Conservation (phyloP, 805 yeast genomes). For the Spathaspora gorwiae region DNA sequence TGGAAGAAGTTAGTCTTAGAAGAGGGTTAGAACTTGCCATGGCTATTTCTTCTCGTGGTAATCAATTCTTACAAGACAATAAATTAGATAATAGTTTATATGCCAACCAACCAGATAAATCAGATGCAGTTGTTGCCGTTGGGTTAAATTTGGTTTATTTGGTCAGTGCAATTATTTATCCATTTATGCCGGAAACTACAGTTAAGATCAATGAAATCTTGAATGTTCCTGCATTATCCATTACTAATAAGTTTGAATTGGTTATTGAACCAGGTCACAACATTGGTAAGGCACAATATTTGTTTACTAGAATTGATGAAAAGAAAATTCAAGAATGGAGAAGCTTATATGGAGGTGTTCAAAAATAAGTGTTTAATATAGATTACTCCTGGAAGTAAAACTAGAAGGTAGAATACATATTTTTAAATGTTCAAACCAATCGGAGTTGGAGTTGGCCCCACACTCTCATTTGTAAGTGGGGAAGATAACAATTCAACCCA, state of each 20-base stretch:
- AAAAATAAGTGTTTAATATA: conserved; percentile 15
- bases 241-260: conserved; percentile 70
- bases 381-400: too few species aligned
- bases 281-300: conserved; percentile 85
- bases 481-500: too few species aligned
- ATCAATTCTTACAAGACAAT: conserved; percentile 92
- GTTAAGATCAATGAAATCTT: conserved; percentile 68
- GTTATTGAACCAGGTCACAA: conserved; percentile 76
- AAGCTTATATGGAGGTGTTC: conserved; percentile 77
- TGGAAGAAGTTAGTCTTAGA: conserved; percentile 79
- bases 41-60: conserved; percentile 89
- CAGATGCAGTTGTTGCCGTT: conserved; percentile 90
- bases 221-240: conserved; percentile 74
- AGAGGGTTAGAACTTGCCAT: conserved; percentile 89
- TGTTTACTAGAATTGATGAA: conserved; percentile 90
- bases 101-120: conserved; percentile 66
- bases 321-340: conserved; percentile 86
- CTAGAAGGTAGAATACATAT: too few species aligned
- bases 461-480: too few species aligned
- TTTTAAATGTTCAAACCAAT: too few species aligned
- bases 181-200: conserved; percentile 87
- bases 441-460: too few species aligned
- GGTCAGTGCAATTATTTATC: conserved; percentile 75
- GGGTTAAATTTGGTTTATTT: conserved; percentile 85
- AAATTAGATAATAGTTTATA: conserved; percentile 86